phyloP scores from a whole-genome alignment of 2,329 filamentous ascomycete genomes.

The Cytospora schulzeri region DNA sequence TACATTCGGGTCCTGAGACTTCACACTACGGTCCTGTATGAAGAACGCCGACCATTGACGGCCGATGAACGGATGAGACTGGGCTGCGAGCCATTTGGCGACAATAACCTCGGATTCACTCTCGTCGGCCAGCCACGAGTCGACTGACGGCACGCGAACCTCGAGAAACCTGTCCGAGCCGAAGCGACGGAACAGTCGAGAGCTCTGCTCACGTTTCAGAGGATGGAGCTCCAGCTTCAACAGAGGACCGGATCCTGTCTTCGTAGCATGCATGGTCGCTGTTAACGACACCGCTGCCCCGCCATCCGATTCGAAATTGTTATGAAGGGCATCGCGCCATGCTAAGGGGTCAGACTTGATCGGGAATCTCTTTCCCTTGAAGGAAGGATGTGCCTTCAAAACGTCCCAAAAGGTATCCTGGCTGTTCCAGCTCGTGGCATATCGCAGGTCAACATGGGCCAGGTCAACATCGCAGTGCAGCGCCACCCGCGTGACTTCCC shows the following conservation, averaged over 20 bases:
- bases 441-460: constrained; percentile 38
- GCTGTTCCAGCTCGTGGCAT: constrained; percentile 46
- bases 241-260: constrained; percentile 39
- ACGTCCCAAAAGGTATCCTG: constrained; percentile 45
- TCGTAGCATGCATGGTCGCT: constrained; percentile 16
- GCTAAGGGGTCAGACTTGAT: constrained; percentile 45
- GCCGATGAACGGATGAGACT: constrained; percentile 47
- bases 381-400: constrained; percentile 30
- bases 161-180: constrained; percentile 62
- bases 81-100: constrained; percentile 44
- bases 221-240: constrained; percentile 52
- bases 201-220: constrained; percentile 49
- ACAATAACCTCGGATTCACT: constrained; percentile 38
- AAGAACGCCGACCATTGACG: constrained; percentile 54
- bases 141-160: constrained; percentile 49
- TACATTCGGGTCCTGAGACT: constrained; percentile 42
- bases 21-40: constrained; percentile 40
- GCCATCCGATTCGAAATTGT: constrained; percentile 7
- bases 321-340: constrained; percentile 48
- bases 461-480: constrained; percentile 49
- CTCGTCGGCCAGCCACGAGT: constrained; percentile 37
- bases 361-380: constrained; percentile 52
- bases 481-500: constrained; percentile 55
- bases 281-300: constrained; percentile 21
- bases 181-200: constrained; percentile 59